A percentile compares a stretch with the other conserved stretches of the same genome.
phyloP scores from a whole-genome alignment of 2,329 filamentous ascomycete genomes.

The Colletotrichum tofieldiae region DNA sequence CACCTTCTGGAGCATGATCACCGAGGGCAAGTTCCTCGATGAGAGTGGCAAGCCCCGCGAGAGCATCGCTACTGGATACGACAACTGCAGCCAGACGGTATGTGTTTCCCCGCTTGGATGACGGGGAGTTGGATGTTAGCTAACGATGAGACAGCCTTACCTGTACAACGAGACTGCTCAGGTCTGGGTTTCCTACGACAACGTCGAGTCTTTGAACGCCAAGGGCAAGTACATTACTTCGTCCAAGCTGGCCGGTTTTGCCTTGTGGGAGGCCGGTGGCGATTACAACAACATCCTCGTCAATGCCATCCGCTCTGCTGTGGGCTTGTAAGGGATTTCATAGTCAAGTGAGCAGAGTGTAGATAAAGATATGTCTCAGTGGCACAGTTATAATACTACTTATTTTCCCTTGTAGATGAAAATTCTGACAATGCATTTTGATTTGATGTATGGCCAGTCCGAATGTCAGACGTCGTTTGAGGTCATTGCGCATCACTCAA shows the following conservation, averaged over 20 bases:
- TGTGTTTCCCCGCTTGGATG: background rate
- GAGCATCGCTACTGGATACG: constrained; percentile 27
- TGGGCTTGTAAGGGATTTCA: constrained; percentile 23
- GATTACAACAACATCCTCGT: constrained; percentile 39
- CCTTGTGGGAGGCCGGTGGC: constrained; percentile 37
- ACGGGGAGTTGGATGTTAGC: background rate
- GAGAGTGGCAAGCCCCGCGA: constrained; percentile 29
- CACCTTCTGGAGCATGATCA: constrained; percentile 36
- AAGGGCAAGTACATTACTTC: constrained; percentile 36
- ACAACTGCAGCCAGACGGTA: constrained; percentile 40
- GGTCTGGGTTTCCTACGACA: constrained; percentile 41
- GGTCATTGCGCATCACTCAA: no score
- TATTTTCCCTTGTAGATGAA: background rate
- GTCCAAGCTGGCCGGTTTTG: constrained; percentile 32
- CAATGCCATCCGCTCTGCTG: constrained; percentile 32
- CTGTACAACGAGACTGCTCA: constrained; percentile 33
- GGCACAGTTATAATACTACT: constrained; percentile 10
- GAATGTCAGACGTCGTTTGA: background rate
- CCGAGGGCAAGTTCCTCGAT: constrained; percentile 37
- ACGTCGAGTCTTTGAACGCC: constrained; percentile 22
- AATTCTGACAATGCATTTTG: background rate
- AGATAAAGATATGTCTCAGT: constrained; percentile 1
- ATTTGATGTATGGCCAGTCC: background rate
- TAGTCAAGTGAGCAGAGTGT: background rate
- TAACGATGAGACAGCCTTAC: constrained; percentile 21